phyloP scores from a whole-genome alignment of 306 rosid genomes.

The Inga laurina region DNA sequence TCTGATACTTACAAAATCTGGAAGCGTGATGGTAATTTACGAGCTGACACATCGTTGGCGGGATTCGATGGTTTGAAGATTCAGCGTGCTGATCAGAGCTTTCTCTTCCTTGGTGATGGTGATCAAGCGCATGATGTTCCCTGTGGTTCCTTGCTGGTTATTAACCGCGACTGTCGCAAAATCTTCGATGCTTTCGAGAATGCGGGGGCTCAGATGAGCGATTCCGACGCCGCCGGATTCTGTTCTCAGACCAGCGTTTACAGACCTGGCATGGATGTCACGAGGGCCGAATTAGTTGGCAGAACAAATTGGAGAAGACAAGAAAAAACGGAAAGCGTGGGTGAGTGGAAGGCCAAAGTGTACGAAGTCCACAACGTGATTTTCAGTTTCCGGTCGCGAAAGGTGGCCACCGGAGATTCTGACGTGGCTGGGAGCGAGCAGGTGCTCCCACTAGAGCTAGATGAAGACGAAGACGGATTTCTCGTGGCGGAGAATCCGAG shows the following conservation, averaged over 20 bases:
- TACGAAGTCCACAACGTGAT: slow-evolving; percentile 84
- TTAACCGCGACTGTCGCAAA: slow-evolving; percentile 71
- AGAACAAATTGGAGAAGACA: slow-evolving; percentile 92
- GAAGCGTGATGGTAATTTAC: slow-evolving; percentile 90
- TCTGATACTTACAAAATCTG: slow-evolving; percentile 92
- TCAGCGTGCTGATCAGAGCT: slow-evolving; percentile 96
- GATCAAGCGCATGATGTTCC: slow-evolving; percentile 53
- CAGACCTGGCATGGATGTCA: slow-evolving; percentile 95
- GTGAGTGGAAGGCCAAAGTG: slow-evolving; percentile 86
- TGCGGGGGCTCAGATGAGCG: slow-evolving; percentile 79
- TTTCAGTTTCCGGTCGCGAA: slow-evolving; percentile 87
- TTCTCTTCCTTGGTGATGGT: slow-evolving; percentile 90
- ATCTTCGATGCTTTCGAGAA: slow-evolving; percentile 89
- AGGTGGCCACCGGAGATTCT: slow-evolving; percentile 52
- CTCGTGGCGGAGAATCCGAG: slow-evolving; percentile 86
- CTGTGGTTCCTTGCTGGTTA: slow-evolving; percentile 63
- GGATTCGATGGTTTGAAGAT: slow-evolving; percentile 94
- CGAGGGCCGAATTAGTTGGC: slow-evolving; percentile 79
- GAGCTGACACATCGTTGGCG: slow-evolving; percentile 76
- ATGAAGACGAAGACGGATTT: slow-evolving; percentile 94
- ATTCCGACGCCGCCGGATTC: slow-evolving; percentile 72
- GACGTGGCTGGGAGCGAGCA: slow-evolving; percentile 81
- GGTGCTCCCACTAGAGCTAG: slow-evolving; percentile 78
- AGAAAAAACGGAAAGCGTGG: slow-evolving; percentile 85
- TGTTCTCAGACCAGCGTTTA: slow-evolving; percentile 87